Evolutionary conservation across 202 grass and related monocot species (phyloP).

Genomic region (Schoenoplectus triqueter): DNA sequence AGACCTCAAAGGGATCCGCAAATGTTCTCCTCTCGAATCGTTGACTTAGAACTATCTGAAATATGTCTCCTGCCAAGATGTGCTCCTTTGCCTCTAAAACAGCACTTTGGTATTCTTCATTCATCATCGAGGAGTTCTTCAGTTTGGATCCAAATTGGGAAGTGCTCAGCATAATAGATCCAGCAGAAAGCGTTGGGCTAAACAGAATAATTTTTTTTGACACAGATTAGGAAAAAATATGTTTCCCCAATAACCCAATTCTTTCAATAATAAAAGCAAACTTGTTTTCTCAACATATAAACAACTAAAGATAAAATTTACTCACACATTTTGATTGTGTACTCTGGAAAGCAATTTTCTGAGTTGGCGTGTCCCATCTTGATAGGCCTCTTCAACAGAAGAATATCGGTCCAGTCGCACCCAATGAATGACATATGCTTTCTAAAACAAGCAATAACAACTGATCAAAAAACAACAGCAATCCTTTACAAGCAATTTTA

Average conservation of each 20-base stretch:
- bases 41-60: slow-evolving; percentile 96
- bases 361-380: slow-evolving; percentile 67
- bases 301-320: slow-evolving; percentile 7
- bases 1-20: slow-evolving; percentile 95
- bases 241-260: neutral
- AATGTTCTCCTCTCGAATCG: slow-evolving; percentile 92
- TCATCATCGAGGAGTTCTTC: slow-evolving; percentile 89
- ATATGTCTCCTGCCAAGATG: slow-evolving; percentile 90
- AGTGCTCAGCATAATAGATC: slow-evolving; percentile 78
- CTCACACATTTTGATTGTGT: slow-evolving; percentile 86
- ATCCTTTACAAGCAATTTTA: slow-evolving; percentile 19
- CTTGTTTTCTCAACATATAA: neutral
- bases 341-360: slow-evolving; percentile 73
- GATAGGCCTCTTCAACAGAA: slow-evolving; percentile 80
- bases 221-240: neutral
- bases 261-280: slow-evolving; percentile 42
- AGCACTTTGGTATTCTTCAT: slow-evolving; percentile 80
- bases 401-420: slow-evolving; percentile 74
- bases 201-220: neutral
- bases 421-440: slow-evolving; percentile 92
- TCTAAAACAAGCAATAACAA: slow-evolving; percentile 52
- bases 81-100: slow-evolving; percentile 92
- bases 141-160: slow-evolving; percentile 78
- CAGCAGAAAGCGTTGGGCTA: slow-evolving; percentile 75
- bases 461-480: neutral